Percentiles rank a stretch among this genome's conserved stretches.
Conservation (phyloP, 2,329 filamentous ascomycete species). For the Elsinoe necatrix region DNA sequence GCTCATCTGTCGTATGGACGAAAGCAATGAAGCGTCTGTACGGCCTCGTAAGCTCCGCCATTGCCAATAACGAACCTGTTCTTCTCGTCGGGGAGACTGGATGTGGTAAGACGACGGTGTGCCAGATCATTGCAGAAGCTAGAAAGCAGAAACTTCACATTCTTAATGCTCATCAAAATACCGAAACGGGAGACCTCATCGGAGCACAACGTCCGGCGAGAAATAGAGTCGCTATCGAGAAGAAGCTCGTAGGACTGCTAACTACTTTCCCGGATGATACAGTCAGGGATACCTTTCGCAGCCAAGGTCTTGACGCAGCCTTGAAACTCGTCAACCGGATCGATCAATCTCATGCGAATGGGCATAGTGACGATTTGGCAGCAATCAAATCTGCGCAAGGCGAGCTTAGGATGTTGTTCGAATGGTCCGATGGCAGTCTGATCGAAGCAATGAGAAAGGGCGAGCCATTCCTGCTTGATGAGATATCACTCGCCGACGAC, state of each 20-base stretch:
- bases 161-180: constrained; percentile 96
- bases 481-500: constrained; percentile 95
- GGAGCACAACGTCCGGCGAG: constrained; percentile 87
- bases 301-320: constrained; percentile 21
- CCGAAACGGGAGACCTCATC: constrained; percentile 94
- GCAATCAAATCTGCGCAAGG: constrained; percentile 43
- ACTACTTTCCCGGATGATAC: not conserved
- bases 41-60: constrained; percentile 75
- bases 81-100: constrained; percentile 93
- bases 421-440: constrained; percentile 91
- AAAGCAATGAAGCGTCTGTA: constrained; percentile 87
- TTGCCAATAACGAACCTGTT: constrained; percentile 87
- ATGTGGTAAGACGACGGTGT: constrained; percentile 95
- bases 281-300: constrained; percentile 24
- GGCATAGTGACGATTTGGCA: constrained; percentile 15
- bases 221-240: constrained; percentile 67
- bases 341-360: constrained; percentile 16
- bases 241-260: constrained; percentile 56
- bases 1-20: constrained; percentile 80
- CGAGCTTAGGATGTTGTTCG: constrained; percentile 78
- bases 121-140: constrained; percentile 80
- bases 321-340: constrained; percentile 40
- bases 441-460: constrained; percentile 89
- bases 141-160: constrained; percentile 69
- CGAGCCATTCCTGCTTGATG: constrained; percentile 86